phyloP scores from a whole-genome alignment of 371 early-diverging fungal genomes.

The Enterocytospora artemiae region DNA sequence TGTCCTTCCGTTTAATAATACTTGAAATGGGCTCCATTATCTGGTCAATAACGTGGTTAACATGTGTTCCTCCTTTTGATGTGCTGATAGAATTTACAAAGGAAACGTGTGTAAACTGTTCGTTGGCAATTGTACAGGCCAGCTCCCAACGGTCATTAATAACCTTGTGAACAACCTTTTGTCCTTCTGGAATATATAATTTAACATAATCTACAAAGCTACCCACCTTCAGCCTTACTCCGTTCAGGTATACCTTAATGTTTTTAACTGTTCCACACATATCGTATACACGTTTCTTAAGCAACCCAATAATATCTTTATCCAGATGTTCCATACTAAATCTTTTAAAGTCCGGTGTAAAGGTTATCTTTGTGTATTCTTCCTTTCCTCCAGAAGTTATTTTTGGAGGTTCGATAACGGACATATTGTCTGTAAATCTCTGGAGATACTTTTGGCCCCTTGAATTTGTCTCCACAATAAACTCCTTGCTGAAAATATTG shows the following conservation, averaged over 20 bases:
- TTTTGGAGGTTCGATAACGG: constrained; percentile 43
- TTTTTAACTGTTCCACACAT: constrained; percentile 78
- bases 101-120: constrained; percentile 87
- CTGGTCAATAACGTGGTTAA: constrained; percentile 75
- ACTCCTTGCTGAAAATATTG: constrained; percentile 91
- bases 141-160: constrained; percentile 87
- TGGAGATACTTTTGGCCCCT: constrained; percentile 64
- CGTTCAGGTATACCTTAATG: constrained; percentile 81
- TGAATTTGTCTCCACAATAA: constrained; percentile 80
- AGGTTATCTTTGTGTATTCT: constrained; percentile 66
- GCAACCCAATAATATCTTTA: constrained; percentile 72
- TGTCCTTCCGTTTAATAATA: constrained; percentile 68
- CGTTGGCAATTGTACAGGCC: constrained; percentile 76
- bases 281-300: constrained; percentile 90
- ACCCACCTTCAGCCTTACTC: constrained; percentile 68
- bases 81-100: constrained; percentile 97
- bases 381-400: constrained; percentile 46
- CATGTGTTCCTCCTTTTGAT: constrained; percentile 89
- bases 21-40: constrained; percentile 68
- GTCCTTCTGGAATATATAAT: constrained; percentile 61
- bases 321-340: constrained; percentile 75
- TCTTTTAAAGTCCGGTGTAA: constrained; percentile 81
- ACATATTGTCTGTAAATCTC: constrained; percentile 57
- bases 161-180: constrained; percentile 63
- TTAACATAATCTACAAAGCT: constrained; percentile 79